Conservation (phyloP, 106 monocot species). For the Allium cepa region DNA sequence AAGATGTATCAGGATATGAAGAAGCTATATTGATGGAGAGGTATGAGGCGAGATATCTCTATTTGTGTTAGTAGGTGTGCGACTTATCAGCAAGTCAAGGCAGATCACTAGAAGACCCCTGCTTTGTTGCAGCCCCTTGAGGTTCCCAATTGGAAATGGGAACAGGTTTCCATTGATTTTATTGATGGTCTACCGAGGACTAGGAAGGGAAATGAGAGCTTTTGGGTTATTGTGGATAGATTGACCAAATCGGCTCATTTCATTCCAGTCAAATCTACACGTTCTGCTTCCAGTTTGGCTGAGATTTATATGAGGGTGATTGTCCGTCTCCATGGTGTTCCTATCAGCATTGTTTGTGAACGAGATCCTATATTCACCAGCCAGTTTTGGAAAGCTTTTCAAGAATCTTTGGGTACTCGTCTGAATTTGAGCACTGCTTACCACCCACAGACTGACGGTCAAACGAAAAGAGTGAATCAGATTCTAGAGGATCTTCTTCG, state of each 20-base stretch:
- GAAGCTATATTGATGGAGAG: neutral
- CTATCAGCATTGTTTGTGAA: neutral
- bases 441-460: neutral
- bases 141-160: neutral
- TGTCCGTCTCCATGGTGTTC: neutral
- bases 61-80: too few species aligned
- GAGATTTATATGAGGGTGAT: neutral
- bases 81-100: neutral
- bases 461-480: neutral
- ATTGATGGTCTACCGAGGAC: too few species aligned
- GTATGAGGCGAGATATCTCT: neutral
- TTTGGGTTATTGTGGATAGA: neutral
- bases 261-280: neutral
- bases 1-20: neutral
- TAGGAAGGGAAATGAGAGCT: too few species aligned
- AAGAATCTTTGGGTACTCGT: neutral
- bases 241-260: neutral
- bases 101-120: neutral
- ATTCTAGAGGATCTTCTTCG: neutral
- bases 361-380: neutral
- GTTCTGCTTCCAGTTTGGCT: neutral
- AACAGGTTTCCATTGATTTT: too few species aligned
- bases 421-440: neutral
- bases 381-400: neutral
- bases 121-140: neutral